Evolutionary conservation across 179 eudicot genomes (phyloP).

Genomic region (Patellifolia procumbens): DNA sequence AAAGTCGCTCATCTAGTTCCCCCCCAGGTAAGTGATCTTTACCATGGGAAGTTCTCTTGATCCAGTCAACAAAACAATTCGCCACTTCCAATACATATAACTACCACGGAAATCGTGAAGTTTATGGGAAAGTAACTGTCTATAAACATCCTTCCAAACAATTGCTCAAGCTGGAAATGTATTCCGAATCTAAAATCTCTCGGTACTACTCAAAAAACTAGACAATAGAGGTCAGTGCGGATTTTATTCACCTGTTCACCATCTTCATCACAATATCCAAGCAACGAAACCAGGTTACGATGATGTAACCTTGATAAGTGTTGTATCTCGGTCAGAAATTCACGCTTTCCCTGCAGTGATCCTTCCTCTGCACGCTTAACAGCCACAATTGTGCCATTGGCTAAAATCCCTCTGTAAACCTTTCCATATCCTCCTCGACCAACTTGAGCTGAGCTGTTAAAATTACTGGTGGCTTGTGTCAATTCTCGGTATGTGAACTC

Average conservation of each 20-base stretch:
- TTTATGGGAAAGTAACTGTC: not conserved
- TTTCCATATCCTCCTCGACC: slow-evolving; percentile 91
- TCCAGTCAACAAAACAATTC: not conserved
- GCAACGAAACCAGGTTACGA: slow-evolving; percentile 64
- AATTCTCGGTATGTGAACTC: slow-evolving; percentile 64
- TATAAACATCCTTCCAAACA: not conserved
- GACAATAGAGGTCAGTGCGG: not conserved
- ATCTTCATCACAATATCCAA: slow-evolving; percentile 71
- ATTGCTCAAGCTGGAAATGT: not conserved
- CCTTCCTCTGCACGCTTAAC: slow-evolving; percentile 77
- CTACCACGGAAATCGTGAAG: not conserved
- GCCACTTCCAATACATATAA: not conserved
- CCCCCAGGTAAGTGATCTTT: not conserved
- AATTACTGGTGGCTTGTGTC: slow-evolving; percentile 55
- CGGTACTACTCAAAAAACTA: not conserved
- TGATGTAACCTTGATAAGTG: slow-evolving; percentile 76
- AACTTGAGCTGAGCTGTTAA: slow-evolving; percentile 47
- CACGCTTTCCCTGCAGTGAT: slow-evolving; percentile 73
- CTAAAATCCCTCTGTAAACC: slow-evolving; percentile 60
- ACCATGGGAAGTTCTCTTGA: not conserved
- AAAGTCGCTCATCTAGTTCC: not conserved
- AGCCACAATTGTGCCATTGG: slow-evolving; percentile 56
- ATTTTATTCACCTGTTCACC: slow-evolving; percentile 59
- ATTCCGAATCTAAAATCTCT: not conserved
- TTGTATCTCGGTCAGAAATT: slow-evolving; percentile 75